These are phyloP conservation scores for Didymella lethalis DNA, from an alignment of 2,329 filamentous ascomycete genomes.

Conservation along the genomic window DNA sequence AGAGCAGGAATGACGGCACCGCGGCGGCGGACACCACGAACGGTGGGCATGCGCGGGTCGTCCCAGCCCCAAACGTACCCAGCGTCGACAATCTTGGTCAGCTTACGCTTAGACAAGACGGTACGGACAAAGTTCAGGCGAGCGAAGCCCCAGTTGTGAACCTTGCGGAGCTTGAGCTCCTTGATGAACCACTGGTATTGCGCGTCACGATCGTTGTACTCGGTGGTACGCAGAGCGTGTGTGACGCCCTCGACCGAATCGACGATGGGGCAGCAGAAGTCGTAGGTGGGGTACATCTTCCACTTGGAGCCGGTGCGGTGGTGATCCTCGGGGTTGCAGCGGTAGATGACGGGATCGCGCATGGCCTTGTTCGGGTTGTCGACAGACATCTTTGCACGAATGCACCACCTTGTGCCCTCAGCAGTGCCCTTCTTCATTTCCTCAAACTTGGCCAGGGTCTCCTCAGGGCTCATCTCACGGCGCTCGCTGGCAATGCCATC, in stretches of 20 bases:
- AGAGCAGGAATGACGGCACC: conserved; percentile 82
- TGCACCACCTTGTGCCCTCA: conserved; percentile 84
- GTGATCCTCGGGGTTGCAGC: conserved; percentile 79
- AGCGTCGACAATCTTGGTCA: conserved; percentile 80
- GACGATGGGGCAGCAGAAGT: conserved; percentile 83
- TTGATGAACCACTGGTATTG: conserved; percentile 89
- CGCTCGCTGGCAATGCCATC: conserved; percentile 82
- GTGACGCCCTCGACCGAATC: conserved; percentile 84
- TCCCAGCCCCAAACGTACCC: conserved; percentile 85
- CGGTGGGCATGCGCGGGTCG: conserved; percentile 85
- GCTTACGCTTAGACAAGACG: conserved; percentile 84
- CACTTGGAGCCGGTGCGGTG: conserved; percentile 80
- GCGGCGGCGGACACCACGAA: conserved; percentile 78
- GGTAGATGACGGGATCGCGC: conserved; percentile 96
- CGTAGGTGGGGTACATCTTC: conserved; percentile 90
- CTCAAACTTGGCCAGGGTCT: conserved; percentile 85
- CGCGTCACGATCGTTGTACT: conserved; percentile 86
- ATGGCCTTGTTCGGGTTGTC: conserved; percentile 95
- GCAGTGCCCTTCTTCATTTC: conserved; percentile 90
- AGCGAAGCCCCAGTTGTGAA: conserved; percentile 86
- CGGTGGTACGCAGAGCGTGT: conserved; percentile 81
- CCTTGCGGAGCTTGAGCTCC: conserved; percentile 74
- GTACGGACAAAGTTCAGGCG: conserved; percentile 85
- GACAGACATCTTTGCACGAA: conserved; percentile 91
- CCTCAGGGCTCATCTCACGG: conserved; percentile 79